Evolutionary conservation across 2,329 filamentous ascomycete genomes (phyloP).

Genomic region (Capronia americana): DNA sequence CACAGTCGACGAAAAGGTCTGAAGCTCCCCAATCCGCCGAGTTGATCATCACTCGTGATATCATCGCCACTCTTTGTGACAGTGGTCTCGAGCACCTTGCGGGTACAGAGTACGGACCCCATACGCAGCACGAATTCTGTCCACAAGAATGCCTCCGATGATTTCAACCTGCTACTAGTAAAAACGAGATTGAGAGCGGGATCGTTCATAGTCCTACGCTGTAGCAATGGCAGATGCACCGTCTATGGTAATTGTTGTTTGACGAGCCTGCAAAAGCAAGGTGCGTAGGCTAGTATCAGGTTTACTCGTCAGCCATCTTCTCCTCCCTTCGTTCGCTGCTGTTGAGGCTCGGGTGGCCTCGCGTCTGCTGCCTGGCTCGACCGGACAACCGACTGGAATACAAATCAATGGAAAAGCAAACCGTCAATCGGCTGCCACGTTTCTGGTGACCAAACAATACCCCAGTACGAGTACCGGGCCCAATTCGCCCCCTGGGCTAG

Average conservation of each 20-base stretch:
- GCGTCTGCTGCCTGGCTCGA: neutral
- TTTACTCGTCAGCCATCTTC: neutral
- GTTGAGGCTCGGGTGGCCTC: neutral
- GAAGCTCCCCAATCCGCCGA: neutral
- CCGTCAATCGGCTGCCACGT: slow-evolving; percentile 24
- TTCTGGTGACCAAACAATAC: slow-evolving; percentile 3
- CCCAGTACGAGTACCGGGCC: neutral
- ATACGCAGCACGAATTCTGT: neutral
- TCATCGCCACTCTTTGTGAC: neutral
- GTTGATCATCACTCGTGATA: neutral
- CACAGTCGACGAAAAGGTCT: neutral
- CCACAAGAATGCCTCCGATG: neutral
- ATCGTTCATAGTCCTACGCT: neutral
- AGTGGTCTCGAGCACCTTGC: neutral
- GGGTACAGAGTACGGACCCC: neutral
- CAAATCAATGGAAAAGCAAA: slow-evolving; percentile 3
- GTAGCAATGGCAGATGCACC: neutral
- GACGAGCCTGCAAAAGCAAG: neutral
- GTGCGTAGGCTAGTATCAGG: neutral
- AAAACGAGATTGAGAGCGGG: neutral
- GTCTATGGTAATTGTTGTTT: neutral
- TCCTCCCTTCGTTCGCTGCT: neutral
- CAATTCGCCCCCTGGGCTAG: slow-evolving; percentile 20
- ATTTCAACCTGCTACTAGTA: neutral
- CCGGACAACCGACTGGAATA: neutral